phyloP scores from a whole-genome alignment of 768 basidiomycete genomes.

The Mycena floridula region DNA sequence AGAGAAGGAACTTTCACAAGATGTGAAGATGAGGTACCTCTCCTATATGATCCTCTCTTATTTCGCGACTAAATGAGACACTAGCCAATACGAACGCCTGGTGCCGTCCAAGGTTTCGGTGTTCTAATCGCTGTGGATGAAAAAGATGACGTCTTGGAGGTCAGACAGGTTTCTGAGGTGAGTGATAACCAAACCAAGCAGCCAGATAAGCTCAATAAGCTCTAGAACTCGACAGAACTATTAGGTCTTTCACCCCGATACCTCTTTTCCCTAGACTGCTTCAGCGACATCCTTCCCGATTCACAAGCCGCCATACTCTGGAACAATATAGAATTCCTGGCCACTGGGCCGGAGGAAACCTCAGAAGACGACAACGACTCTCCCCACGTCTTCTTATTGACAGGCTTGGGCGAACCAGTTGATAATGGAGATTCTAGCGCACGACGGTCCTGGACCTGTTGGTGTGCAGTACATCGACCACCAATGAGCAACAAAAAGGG shows the following conservation, averaged over 20 bases:
- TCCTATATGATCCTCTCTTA: constrained; percentile 1
- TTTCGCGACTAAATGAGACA: neutral
- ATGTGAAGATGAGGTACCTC: constrained; percentile 71
- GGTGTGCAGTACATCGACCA: constrained; percentile 63
- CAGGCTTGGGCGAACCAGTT: constrained; percentile 60
- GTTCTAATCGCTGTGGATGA: constrained; percentile 70
- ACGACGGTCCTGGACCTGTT: constrained; percentile 47
- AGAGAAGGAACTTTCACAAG: constrained; percentile 56
- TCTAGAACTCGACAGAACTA: constrained; percentile 67
- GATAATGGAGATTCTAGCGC: neutral
- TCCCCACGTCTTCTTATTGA: constrained; percentile 64
- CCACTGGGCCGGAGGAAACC: constrained; percentile 37
- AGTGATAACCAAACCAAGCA: constrained; percentile 5
- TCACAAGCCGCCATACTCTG: constrained; percentile 60
- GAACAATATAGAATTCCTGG: constrained; percentile 68
- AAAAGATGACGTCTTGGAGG: constrained; percentile 46
- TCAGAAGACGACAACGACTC: constrained; percentile 35
- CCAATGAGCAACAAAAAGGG: constrained; percentile 12
- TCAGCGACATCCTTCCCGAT: constrained; percentile 63
- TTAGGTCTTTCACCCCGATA: constrained; percentile 66
- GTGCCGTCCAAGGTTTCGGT: constrained; percentile 80
- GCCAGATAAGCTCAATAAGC: neutral
- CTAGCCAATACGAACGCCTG: constrained; percentile 72
- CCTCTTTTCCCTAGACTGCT: constrained; percentile 67
- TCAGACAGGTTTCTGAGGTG: constrained; percentile 80